Conservation (phyloP, 2,329 filamentous ascomycete species). For the Calonectria fujianensis region DNA sequence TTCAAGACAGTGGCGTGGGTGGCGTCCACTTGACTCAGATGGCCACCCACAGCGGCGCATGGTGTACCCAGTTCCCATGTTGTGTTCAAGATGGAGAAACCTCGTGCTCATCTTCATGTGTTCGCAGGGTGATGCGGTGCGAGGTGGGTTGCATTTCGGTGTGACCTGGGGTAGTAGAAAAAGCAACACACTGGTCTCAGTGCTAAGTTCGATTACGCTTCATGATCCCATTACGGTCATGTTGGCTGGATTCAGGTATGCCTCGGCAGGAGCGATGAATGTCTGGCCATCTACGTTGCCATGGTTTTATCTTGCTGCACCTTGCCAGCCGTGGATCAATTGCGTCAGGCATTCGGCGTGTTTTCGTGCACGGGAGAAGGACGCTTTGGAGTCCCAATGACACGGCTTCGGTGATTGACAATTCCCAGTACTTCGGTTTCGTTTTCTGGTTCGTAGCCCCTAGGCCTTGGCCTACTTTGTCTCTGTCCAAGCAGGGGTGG, state of each 20-base stretch:
- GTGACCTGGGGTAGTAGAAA: slow-evolving; percentile 28
- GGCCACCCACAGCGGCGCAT: background rate
- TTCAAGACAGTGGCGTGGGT: slow-evolving; percentile 34
- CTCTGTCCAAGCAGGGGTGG: slow-evolving; percentile 26
- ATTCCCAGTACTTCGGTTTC: slow-evolving; percentile 22
- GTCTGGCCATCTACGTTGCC: background rate
- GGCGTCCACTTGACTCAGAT: slow-evolving; percentile 31
- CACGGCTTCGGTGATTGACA: slow-evolving; percentile 26
- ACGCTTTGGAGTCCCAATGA: background rate
- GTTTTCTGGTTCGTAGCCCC: slow-evolving; percentile 17
- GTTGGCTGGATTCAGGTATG: slow-evolving; percentile 14
- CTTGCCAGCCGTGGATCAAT: background rate
- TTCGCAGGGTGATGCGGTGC: slow-evolving; percentile 32
- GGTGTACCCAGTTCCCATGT: slow-evolving; percentile 17
- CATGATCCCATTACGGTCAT: background rate
- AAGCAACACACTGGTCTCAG: slow-evolving; percentile 33
- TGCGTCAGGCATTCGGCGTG: too few relatives aligned
- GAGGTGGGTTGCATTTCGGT: slow-evolving; percentile 25
- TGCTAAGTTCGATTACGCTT: slow-evolving; percentile 12
- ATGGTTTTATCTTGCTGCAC: background rate
- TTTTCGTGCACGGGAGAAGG: background rate
- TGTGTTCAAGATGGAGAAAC: slow-evolving; percentile 36
- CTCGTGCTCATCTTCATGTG: slow-evolving; percentile 31
- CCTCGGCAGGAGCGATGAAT: background rate
- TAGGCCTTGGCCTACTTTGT: slow-evolving; percentile 18